phyloP scores from a whole-genome alignment of 2,329 filamentous ascomycete species.

The Alternaria infectoria region DNA sequence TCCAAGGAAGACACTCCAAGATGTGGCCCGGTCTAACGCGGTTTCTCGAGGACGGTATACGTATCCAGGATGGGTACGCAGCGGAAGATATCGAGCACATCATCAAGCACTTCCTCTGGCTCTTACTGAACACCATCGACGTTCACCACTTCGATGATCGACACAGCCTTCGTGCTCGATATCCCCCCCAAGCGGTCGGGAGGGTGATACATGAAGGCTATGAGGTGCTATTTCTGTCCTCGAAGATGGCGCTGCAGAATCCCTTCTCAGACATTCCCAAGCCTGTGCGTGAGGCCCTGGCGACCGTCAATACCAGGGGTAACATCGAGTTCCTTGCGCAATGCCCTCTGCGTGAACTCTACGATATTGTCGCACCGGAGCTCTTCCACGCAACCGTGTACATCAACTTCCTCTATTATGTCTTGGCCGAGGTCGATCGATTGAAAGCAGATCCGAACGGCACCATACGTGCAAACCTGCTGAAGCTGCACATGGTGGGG shows the following conservation, averaged over 20 bases:
- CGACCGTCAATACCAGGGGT: not conserved
- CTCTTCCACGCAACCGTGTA: not conserved
- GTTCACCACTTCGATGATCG: not conserved
- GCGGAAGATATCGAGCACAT: not conserved
- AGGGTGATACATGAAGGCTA: not conserved
- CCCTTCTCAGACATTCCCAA: not conserved
- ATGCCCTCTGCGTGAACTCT: not conserved
- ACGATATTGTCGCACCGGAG: not conserved
- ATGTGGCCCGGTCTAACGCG: not conserved
- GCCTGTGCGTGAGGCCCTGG: not conserved
- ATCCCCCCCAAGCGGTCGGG: accelerated
- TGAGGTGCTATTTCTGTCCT: not conserved
- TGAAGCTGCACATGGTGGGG: not conserved
- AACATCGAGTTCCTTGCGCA: not conserved
- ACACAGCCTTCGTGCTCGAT: not conserved
- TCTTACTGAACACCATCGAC: not conserved
- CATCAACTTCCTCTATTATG: not conserved
- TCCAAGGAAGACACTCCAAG: no score
- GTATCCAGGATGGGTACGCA: not conserved
- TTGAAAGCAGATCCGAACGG: not conserved
- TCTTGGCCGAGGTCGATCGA: not conserved
- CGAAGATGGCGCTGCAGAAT: not conserved
- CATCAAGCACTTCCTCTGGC: not conserved
- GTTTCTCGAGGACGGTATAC: not conserved
- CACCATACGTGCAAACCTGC: not conserved